Evolutionary conservation across 129 eudicot species (phyloP), one percentile per base, ranked within the genome.

Genomic region (Escallonia herrerae): DNA sequence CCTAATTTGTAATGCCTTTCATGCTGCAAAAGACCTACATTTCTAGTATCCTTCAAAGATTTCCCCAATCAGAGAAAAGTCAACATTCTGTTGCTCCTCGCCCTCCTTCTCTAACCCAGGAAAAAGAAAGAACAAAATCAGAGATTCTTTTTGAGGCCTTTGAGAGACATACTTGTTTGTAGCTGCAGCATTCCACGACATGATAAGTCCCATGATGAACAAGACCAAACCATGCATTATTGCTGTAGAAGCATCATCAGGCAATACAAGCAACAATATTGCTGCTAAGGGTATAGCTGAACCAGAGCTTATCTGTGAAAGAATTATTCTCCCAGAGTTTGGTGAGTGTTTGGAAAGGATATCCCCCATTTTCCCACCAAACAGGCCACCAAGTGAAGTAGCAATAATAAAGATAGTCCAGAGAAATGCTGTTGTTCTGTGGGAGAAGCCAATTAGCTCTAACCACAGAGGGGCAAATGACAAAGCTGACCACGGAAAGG

Each of bases 331-430:
- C 44, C 87, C 87, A 2, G 83, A 51, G 67, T 82, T 72, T 5
- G 83, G 83, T 2, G 66, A 60, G 33, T 47, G 64, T 68, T 63
- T 41, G n/a, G 83, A 71, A 54, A 78, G 79, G 38, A 60, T 37
- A 56, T 82, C 87, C 53, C 87, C 87, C 81, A 82, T 46, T 43
- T 58, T 74, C 37, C 87, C 83, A 13, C 87, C 87, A 68, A 75
- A 67, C 54, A 82, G 72, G 5, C 80, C 82, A 6, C 86, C 86
- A 15, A 81, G 9, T 7, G 86, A 73, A 9, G 57, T 40, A 0
- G 77, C 80, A 41, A 73, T 62, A 6, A 57, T 70, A 65, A 81
- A 81, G 49, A 81, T 2, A 3, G 80, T 81, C 80, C 66, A 74
- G 10, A 81, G 58, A 1, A 63, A 39, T 2, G 80, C 86, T 0